phyloP scores from a whole-genome alignment of 169 alveolate species.

The Plasmodium yoelii region DNA sequence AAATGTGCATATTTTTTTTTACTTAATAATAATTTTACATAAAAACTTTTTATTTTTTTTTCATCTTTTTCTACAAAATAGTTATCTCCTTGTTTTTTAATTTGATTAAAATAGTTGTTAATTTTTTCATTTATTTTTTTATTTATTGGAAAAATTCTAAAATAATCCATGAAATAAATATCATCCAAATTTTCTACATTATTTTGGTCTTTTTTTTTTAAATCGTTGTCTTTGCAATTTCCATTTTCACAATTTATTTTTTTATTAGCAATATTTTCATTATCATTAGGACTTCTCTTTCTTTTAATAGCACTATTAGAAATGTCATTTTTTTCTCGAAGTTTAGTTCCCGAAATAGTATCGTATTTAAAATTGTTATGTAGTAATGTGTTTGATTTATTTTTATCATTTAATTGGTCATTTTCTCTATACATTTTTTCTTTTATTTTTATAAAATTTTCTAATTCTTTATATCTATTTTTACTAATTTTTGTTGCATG shows the following conservation, averaged over 20 bases:
- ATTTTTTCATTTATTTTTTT: constrained; percentile 28
- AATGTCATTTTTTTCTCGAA: neutral
- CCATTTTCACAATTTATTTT: neutral
- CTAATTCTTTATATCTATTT: constrained; percentile 35
- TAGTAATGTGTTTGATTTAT: neutral
- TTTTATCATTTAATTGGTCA: neutral
- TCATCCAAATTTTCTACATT: constrained; percentile 6
- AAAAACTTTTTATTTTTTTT: constrained; percentile 70
- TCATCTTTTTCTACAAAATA: constrained; percentile 40
- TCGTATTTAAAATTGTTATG: neutral
- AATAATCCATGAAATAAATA: constrained; percentile 29
- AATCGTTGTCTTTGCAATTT: neutral
- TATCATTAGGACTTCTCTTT: neutral
- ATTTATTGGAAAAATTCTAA: constrained; percentile 18
- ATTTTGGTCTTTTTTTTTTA: neutral
- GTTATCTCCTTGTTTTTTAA: constrained; percentile 30
- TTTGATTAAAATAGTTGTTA: constrained; percentile 18
- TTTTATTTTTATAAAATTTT: constrained; percentile 48
- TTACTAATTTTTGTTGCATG: neutral
- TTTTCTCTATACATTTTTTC: constrained; percentile 45
- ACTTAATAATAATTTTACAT: constrained; percentile 9
- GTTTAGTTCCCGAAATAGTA: neutral
- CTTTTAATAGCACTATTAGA: neutral
- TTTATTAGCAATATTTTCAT: neutral
- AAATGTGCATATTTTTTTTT: constrained; percentile 45